Percentiles rank a stretch among this genome's conserved stretches.
Conservation (phyloP, 768 basidiomycete species). For the Suillus variegatus region DNA sequence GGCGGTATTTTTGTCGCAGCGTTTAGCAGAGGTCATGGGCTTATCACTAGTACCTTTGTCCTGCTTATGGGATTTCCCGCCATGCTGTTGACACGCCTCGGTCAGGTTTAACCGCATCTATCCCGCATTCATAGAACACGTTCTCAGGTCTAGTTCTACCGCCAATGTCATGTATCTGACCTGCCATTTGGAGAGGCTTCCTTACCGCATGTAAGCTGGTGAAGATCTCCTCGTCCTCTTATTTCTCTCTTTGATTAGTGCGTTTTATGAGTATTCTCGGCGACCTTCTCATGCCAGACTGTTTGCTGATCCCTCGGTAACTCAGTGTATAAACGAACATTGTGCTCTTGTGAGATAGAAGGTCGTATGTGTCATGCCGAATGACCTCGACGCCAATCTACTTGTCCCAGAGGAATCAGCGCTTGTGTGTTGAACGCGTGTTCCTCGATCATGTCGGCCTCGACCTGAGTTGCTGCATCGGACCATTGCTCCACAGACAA, state of each 20-base stretch:
- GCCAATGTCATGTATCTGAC: conserved; percentile 52
- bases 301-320: conserved; percentile 27
- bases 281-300: conserved; percentile 28
- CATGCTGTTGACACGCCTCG: conserved; percentile 67
- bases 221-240: conserved; percentile 29
- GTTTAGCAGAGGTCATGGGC: conserved; percentile 26
- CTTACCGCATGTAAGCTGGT: conserved; percentile 32
- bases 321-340: conserved; percentile 19
- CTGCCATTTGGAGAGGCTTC: conserved; percentile 60
- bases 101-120: conserved; percentile 45
- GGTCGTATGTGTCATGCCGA: conserved; percentile 31
- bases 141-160: conserved; percentile 49
- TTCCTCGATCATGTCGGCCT: conserved; percentile 67
- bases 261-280: conserved; percentile 30
- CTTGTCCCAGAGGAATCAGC: conserved; percentile 43
- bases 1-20: conserved; percentile 11
- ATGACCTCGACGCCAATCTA: conserved; percentile 32
- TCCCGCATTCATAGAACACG: conserved; percentile 69
- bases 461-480: conserved; percentile 55
- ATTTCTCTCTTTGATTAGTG: conserved; percentile 30
- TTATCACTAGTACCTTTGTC: conserved; percentile 57
- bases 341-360: conserved; percentile 23
- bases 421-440: conserved; percentile 62
- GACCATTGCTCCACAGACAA: conserved; percentile 74
- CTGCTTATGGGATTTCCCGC: conserved; percentile 55